Base-by-base conservation (phyloP, 2,329 filamentous ascomycete genomes). In the Beauveria varroae region DNA sequence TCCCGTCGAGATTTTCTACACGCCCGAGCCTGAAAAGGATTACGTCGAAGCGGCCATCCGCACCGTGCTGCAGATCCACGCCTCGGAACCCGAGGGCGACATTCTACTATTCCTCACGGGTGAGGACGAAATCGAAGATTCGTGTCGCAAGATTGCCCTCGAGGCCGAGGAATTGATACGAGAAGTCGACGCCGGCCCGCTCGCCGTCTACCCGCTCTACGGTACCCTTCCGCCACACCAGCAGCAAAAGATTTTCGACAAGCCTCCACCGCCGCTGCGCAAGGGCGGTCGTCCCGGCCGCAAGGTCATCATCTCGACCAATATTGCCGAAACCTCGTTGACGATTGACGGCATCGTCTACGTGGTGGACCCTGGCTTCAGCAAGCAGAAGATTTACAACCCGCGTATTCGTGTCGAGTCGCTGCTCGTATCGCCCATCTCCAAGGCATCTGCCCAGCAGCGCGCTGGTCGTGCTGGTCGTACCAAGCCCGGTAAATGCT, bases 321-420 rank as follows among this genome's bases (percentile, higher is more conserved):
- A 99, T 75, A 99, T 99, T 74, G 95, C 95, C 50, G 95, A 99
- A 79, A 99, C 95, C 0, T 93, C 89, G 70, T 85, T 99, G 75
- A 99, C 95, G 52, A 99, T 99, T 64, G 95, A 99, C 71, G 95
- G 95, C 72, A 99, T 99, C 65, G 95, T 99, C 41, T 99, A 97
- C 71, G 95, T 99, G 40, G 93, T 99, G n/a, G 95, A 99, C 70
- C 93, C 95, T 2, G 95, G 95, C 41, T 99, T 99, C 79, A 96
- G 92, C 78, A 99, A 99, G 79, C 95, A 99, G 71, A 99, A 98
- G 77, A 95, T 98, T 65, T 99, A 98, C 81, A 98, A 99, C 75
- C 93, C 95, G 24, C 87, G 95, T 64, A 96, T 96, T 68, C 87
- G 95, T 74, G 93, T 99, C 65, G 95, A 99, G 76, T 98, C 95